A percentile compares a stretch with the other conserved stretches of the same genome.
Conservation (phyloP, 2,329 filamentous ascomycete species). For the Hymenoscyphus scutula region DNA sequence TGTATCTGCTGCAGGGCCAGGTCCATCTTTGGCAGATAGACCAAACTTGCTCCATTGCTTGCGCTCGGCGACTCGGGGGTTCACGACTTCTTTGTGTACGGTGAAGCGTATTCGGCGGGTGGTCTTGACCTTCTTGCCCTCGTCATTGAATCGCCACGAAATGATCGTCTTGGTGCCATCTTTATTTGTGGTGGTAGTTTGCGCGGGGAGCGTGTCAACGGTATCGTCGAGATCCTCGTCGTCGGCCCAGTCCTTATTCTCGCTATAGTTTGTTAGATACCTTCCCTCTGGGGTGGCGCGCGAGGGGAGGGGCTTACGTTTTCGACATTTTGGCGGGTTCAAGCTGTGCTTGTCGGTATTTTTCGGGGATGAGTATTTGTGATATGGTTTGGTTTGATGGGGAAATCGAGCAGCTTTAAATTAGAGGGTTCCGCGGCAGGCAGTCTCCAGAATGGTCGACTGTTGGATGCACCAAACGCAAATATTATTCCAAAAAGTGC, state of each 20-base stretch:
- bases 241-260: conserved; percentile 79
- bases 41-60: conserved; percentile 94
- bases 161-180: conserved; percentile 97
- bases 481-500: background rate
- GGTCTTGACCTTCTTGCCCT: conserved; percentile 94
- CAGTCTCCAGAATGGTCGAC: background rate
- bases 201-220: conserved; percentile 69
- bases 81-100: conserved; percentile 87
- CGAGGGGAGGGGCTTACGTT: conserved; percentile 38
- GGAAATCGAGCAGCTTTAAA: background rate
- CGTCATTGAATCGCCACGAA: conserved; percentile 85
- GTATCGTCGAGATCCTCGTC: conserved; percentile 82
- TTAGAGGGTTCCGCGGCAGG: background rate
- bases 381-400: background rate
- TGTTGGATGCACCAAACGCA: background rate
- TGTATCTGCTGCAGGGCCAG: conserved; percentile 83
- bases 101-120: conserved; percentile 93
- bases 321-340: conserved; percentile 42
- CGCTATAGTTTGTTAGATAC: conserved; percentile 28
- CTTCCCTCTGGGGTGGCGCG: conserved; percentile 10
- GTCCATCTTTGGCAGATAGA: conserved; percentile 76
- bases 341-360: conserved; percentile 4
- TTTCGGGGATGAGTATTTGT: background rate
- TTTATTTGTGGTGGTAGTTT: conserved; percentile 92
- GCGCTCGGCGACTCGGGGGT: conserved; percentile 93